Conservation (phyloP, 2,329 filamentous ascomycete species). For the Exophiala xenobiotica region DNA sequence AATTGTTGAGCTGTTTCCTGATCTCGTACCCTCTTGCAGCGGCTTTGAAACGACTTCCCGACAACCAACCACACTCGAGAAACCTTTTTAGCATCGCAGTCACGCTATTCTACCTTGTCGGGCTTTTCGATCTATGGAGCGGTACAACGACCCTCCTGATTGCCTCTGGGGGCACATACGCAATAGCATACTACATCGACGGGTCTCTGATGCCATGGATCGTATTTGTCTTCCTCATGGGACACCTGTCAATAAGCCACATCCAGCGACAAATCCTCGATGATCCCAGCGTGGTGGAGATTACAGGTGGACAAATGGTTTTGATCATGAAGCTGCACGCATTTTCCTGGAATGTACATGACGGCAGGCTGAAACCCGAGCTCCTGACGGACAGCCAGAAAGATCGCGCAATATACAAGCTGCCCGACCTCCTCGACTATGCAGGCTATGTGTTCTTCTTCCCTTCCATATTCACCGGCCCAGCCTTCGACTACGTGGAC, state of each 20-base stretch:
- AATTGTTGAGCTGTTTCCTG: slow-evolving; percentile 86
- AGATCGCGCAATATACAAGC: slow-evolving; percentile 70
- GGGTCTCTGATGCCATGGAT: slow-evolving; percentile 98
- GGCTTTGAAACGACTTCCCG: slow-evolving; percentile 84
- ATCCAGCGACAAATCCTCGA: slow-evolving; percentile 73
- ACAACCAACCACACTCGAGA: slow-evolving; percentile 77
- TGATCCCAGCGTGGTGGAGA: slow-evolving; percentile 69
- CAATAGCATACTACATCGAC: slow-evolving; percentile 77
- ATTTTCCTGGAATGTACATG: slow-evolving; percentile 97
- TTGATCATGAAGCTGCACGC: slow-evolving; percentile 95
- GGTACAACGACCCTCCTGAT: slow-evolving; percentile 77
- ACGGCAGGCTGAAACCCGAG: slow-evolving; percentile 75
- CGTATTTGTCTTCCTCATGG: slow-evolving; percentile 90
- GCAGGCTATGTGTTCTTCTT: slow-evolving; percentile 94
- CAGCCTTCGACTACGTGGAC: slow-evolving; percentile 91
- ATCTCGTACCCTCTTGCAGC: slow-evolving; percentile 89
- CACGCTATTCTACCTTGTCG: slow-evolving; percentile 86
- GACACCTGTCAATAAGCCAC: slow-evolving; percentile 89
- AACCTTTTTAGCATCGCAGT: slow-evolving; percentile 81
- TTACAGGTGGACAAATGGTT: slow-evolving; percentile 96
- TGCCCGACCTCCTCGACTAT: slow-evolving; percentile 79
- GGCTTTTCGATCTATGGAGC: slow-evolving; percentile 87
- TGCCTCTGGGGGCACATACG: slow-evolving; percentile 75
- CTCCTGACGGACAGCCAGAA: slow-evolving; percentile 86
- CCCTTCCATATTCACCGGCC: slow-evolving; percentile 82